phyloP scores from a whole-genome alignment of 2,329 filamentous ascomycete genomes.

The Gliomastix tumulicola region DNA sequence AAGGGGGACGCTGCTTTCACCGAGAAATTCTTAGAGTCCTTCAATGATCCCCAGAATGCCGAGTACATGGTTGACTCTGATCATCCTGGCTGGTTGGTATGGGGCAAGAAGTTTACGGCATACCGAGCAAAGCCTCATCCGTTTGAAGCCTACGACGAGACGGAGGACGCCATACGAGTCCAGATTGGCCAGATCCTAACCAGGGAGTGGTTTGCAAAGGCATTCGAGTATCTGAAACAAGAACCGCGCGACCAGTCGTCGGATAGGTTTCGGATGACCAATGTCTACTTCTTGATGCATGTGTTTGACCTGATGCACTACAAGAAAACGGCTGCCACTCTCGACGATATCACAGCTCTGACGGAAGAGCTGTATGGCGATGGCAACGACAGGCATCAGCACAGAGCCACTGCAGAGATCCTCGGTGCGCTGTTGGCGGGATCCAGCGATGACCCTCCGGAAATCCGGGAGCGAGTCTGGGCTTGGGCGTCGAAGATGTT shows the following conservation, averaged over 20 bases:
- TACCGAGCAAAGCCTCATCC: slow-evolving; percentile 64
- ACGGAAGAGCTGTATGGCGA: slow-evolving; percentile 76
- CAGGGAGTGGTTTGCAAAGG: slow-evolving; percentile 77
- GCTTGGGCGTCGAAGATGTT: slow-evolving; percentile 85
- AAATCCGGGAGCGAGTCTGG: slow-evolving; percentile 75
- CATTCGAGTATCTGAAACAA: slow-evolving; percentile 92
- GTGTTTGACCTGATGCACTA: slow-evolving; percentile 85
- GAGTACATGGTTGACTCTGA: slow-evolving; percentile 90
- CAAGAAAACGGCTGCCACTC: slow-evolving; percentile 67
- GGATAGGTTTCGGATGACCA: slow-evolving; percentile 86
- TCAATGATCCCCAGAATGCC: slow-evolving; percentile 58
- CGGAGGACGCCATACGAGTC: slow-evolving; percentile 65
- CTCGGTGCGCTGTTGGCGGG: slow-evolving; percentile 77
- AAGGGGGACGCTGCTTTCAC: slow-evolving; percentile 77
- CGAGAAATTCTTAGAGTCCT: slow-evolving; percentile 66
- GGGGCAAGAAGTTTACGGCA: slow-evolving; percentile 81
- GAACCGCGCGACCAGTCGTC: slow-evolving; percentile 77
- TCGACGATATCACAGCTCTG: slow-evolving; percentile 83
- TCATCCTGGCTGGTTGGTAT: slow-evolving; percentile 93
- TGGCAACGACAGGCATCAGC: slow-evolving; percentile 94
- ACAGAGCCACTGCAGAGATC: slow-evolving; percentile 91
- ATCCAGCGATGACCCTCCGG: slow-evolving; percentile 68
- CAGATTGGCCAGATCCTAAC: slow-evolving; percentile 78
- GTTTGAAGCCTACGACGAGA: slow-evolving; percentile 69
- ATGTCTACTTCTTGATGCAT: slow-evolving; percentile 80